Conservation (phyloP, 352 stramenopile genomes). For the Pythium aquatile region DNA sequence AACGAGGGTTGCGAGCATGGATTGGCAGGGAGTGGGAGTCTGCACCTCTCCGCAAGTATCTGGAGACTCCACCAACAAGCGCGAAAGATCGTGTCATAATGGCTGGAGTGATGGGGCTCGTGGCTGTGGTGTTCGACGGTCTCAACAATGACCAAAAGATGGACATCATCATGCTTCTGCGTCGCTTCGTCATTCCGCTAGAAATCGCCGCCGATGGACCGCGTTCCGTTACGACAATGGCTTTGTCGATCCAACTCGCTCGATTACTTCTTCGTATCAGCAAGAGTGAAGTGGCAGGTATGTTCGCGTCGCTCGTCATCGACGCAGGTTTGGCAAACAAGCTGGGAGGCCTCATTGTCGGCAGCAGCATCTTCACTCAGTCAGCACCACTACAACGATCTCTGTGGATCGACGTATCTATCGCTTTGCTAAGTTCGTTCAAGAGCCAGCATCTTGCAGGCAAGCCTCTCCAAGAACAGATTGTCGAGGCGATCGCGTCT, state of each 20-base stretch:
- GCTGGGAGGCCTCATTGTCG: constrained; percentile 1
- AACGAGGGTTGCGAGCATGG: constrained; percentile 19
- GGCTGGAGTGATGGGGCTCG: constrained; percentile 34
- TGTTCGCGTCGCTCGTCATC: constrained; percentile 58
- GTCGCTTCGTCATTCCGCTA: constrained; percentile 51
- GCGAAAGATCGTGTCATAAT: constrained; percentile 54
- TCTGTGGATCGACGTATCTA: constrained; percentile 13
- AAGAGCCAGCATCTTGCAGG: background rate
- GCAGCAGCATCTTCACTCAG: background rate
- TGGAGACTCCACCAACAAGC: constrained; percentile 22
- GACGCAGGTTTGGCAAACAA: constrained; percentile 52
- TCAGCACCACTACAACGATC: background rate
- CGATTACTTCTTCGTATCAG: constrained; percentile 52
- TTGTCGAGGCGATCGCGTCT: constrained; percentile 30
- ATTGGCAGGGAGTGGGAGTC: constrained; percentile 42
- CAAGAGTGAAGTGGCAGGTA: constrained; percentile 37
- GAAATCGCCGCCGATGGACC: constrained; percentile 9
- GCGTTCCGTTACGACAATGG: constrained; percentile 13
- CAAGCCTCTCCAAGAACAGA: background rate
- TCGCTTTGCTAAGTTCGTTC: background rate
- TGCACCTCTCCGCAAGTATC: constrained; percentile 14
- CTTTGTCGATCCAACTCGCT: constrained; percentile 38
- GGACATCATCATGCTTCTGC: constrained; percentile 45
- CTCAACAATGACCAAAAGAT: constrained; percentile 45
- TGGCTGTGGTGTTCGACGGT: constrained; percentile 36